These are phyloP conservation scores for Gracilaria vermiculophylla DNA, from an alignment of 23 red algal genomes.

Conservation along the genomic window DNA sequence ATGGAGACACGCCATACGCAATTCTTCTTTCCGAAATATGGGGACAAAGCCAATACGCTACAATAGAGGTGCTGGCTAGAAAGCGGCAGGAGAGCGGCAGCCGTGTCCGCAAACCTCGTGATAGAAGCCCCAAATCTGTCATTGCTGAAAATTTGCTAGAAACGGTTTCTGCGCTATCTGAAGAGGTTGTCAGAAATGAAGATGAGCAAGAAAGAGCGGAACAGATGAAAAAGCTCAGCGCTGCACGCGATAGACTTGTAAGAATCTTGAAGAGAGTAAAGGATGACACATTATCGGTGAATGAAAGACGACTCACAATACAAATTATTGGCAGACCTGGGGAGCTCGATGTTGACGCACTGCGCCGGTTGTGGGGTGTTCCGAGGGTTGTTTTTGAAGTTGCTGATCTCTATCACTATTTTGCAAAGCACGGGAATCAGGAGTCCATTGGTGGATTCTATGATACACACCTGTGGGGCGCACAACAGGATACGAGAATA, in stretches of 20 bases:
- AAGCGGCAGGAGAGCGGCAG: background rate
- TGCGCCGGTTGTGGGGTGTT: conserved; percentile 58
- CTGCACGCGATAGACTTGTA: conserved; percentile 38
- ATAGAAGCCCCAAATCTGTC: background rate
- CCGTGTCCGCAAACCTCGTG: background rate
- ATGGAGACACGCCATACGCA: conserved; percentile 25
- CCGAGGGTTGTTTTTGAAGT: conserved; percentile 46
- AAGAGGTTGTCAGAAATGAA: background rate
- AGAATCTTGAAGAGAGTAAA: conserved; percentile 38
- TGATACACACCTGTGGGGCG: conserved; percentile 34
- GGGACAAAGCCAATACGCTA: conserved; percentile 41
- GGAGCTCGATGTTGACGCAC: conserved; percentile 32
- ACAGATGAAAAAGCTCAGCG: conserved; percentile 27
- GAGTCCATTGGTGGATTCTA: conserved; percentile 19
- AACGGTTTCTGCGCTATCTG: background rate
- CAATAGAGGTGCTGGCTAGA: conserved; percentile 26
- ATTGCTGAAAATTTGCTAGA: background rate
- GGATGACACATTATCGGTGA: conserved; percentile 7
- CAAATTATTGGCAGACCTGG: background rate
- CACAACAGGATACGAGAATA: conserved; percentile 27
- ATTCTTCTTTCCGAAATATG: conserved; percentile 46
- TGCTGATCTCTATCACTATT: conserved; percentile 22
- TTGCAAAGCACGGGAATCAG: background rate
- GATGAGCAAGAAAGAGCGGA: conserved; percentile 8
- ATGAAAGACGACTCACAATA: conserved; percentile 39